Evolutionary conservation across 306 rosid genomes (phyloP), one percentile per base, ranked within the genome.

Genomic region (Coriaria nepalensis): DNA sequence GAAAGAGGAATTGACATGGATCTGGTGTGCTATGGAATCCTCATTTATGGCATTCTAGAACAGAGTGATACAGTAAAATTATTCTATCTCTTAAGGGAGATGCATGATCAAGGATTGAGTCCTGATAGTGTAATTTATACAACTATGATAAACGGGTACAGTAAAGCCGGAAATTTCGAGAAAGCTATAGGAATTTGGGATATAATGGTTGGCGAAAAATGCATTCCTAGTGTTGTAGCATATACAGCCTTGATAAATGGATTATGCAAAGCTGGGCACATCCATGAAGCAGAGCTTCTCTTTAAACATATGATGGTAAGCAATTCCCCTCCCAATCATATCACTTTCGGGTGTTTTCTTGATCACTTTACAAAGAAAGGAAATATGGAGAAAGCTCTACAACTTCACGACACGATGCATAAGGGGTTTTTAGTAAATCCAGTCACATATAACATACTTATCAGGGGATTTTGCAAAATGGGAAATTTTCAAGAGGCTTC

Each of bases 191-290:
- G 71, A 37, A 51, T 80, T 59, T 78, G 78, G 93, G 79, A 78
- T 65, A 59, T 84, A 67, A 88, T 84, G 97, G 58, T 73, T 43
- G 37, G 73, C 10, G 90, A 84, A 74, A 77, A 80, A 44, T 78
- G 82, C 64, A 45, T 55, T 69, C 97, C 95, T 12, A 88, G 81
- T 54, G 78, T 78, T 35, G 93, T 77, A 47, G 81, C 97, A 4
- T 84, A 78, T 53, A 81, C 95, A 0, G 80, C 95, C 43, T 74
- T 88, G 71, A 80, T 88, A 56, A 71, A 76, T 64, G 97, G 97
- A 43, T 73, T 84, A 60, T 77, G 86, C 56, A 84, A 77, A 73
- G 86, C 80, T 36, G 93, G 96, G 34, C 59, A 73, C 64, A 73
- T 65, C 57, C 72, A 77, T 33, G 68, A 69, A 63, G 95, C 93